phyloP scores from a whole-genome alignment of 2,329 filamentous ascomycete species.

The Didymella glomerata region DNA sequence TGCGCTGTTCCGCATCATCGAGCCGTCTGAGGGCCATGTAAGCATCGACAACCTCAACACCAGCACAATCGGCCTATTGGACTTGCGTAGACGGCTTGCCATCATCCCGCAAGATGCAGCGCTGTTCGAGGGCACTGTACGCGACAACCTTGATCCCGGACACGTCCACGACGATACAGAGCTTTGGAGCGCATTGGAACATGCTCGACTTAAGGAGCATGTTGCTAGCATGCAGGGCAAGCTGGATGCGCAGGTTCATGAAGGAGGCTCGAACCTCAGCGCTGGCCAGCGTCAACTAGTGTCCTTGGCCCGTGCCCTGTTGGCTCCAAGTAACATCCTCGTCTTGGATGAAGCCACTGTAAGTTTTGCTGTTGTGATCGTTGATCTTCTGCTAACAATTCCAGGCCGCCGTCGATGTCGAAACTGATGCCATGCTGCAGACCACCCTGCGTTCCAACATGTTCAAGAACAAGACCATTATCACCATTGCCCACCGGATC shows the following conservation, averaged over 20 bases:
- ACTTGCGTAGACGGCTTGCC: conserved; percentile 86
- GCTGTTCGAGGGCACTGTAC: conserved; percentile 89
- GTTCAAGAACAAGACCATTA: conserved; percentile 93
- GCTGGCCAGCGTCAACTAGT: conserved; percentile 94
- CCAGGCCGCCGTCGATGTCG: conserved; percentile 72
- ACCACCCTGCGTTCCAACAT: conserved; percentile 68
- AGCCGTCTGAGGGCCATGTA: conserved; percentile 82
- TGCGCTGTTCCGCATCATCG: conserved; percentile 94
- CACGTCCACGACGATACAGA: conserved; percentile 97
- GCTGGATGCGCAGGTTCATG: conserved; percentile 87
- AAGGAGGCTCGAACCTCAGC: conserved; percentile 96
- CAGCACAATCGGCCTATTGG: conserved; percentile 85
- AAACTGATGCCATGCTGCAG: conserved; percentile 72
- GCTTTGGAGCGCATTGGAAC: conserved; percentile 93
- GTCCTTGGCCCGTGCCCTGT: conserved; percentile 88
- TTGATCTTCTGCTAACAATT: conserved; percentile 5
- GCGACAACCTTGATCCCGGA: conserved; percentile 94
- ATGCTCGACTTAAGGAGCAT: conserved; percentile 92
- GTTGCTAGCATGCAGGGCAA: conserved; percentile 85
- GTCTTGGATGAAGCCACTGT: conserved; percentile 97
- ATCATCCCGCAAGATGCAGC: conserved; percentile 99
- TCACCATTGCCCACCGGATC: conserved; percentile 97
- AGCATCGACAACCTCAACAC: conserved; percentile 91
- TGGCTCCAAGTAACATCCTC: conserved; percentile 95
- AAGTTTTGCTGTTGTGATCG: conserved; percentile 46